Evolutionary conservation across 371 early-diverging fungal species (phyloP).

Genomic region (Mortierella sp.): DNA sequence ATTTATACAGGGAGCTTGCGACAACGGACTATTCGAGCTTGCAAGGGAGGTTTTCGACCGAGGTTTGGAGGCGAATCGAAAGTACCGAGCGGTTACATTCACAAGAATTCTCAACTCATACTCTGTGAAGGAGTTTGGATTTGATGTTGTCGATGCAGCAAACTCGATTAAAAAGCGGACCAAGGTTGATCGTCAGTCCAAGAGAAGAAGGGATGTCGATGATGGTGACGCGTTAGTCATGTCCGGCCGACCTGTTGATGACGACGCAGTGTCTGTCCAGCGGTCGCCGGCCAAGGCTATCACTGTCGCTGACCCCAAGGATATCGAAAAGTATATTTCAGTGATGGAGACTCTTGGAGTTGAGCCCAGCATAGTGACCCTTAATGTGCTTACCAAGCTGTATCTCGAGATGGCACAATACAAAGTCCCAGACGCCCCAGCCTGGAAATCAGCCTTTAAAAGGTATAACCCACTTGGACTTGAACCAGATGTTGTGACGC

Average conservation of each 20-base stretch:
- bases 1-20: conserved; percentile 33
- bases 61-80: conserved; percentile 27
- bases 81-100: conserved; percentile 32
- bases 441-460: conserved; percentile 34
- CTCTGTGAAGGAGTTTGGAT: conserved; percentile 50
- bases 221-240: not conserved
- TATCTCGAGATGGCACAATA: conserved; percentile 48
- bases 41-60: conserved; percentile 40
- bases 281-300: conserved; percentile 5
- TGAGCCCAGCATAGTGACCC: conserved; percentile 21
- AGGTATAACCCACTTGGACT: conserved; percentile 53
- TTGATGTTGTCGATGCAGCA: conserved; percentile 31
- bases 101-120: conserved; percentile 35
- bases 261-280: not conserved
- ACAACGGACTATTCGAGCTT: conserved; percentile 28
- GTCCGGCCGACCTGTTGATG: not conserved
- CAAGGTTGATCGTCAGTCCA: not conserved
- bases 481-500: conserved; percentile 62
- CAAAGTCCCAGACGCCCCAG: conserved; percentile 26
- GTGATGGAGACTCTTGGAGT: conserved; percentile 27
- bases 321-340: conserved; percentile 25
- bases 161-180: not conserved
- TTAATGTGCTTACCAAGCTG: conserved; percentile 45
- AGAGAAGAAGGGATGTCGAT: not conserved
- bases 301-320: conserved; percentile 21